phyloP scores from a whole-genome alignment of 345 rosid genomes.

The Eucalyptus marginata region DNA sequence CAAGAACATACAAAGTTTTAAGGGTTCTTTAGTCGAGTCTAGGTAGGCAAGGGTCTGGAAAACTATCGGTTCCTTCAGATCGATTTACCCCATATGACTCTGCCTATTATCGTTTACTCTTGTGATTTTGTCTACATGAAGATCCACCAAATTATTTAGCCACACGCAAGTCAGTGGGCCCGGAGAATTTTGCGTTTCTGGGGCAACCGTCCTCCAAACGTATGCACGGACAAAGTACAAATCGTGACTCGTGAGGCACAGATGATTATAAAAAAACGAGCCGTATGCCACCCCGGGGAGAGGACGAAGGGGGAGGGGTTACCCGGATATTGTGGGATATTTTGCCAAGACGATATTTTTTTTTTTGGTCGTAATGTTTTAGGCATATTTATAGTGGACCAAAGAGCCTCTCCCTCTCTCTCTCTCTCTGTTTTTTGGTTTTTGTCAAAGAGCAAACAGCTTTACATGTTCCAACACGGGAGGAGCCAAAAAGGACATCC shows the following conservation, averaged over 20 bases:
- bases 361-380: too few relatives aligned
- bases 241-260: not conserved
- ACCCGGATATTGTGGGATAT: not conserved
- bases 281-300: not conserved
- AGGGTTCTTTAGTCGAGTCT: not conserved
- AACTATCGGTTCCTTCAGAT: not conserved
- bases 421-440: not conserved
- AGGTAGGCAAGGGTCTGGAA: not conserved
- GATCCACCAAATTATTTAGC: not conserved
- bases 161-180: not conserved
- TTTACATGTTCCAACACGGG: not conserved
- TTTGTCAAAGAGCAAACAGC: not conserved
- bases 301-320: not conserved
- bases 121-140: not conserved
- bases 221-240: not conserved
- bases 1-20: not conserved
- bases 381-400: not conserved
- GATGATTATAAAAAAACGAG: not conserved
- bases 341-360: not conserved
- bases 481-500: not conserved
- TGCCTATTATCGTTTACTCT: too few relatives aligned
- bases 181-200: not conserved
- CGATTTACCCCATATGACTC: not conserved
- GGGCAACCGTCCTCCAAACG: not conserved
- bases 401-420: not conserved